Conservation (phyloP, 208 protist species). For the Leishmania gerbilli region DNA sequence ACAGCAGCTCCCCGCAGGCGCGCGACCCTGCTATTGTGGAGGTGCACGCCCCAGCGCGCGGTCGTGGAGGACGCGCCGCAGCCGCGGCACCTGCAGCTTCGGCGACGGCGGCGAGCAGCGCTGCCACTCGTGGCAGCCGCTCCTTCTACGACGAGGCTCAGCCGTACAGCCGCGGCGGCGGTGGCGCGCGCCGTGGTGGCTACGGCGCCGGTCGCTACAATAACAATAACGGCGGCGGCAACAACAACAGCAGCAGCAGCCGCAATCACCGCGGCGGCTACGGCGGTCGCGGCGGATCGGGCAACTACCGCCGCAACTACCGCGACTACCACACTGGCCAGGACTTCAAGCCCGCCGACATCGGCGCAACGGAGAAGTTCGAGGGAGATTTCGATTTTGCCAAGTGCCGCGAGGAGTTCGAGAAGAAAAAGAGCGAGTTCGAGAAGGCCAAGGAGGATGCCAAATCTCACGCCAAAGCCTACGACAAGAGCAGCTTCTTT, state of each 20-base stretch:
- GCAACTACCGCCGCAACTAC: conserved; percentile 55
- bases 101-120: conserved; percentile 6
- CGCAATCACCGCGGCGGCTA: conserved; percentile 39
- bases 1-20: conserved; percentile 27
- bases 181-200: conserved; percentile 36
- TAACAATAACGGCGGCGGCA: conserved; percentile 30
- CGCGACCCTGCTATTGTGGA: conserved; percentile 83
- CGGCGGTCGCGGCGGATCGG: conserved; percentile 38
- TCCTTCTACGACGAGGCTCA: conserved; percentile 33
- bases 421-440: conserved; percentile 91
- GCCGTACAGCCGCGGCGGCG: conserved; percentile 29
- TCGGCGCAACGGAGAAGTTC: conserved; percentile 77
- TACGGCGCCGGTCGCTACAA: conserved; percentile 31
- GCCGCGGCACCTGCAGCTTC: conserved; percentile 15
- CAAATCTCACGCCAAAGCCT: conserved; percentile 70
- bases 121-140: conserved; percentile 25
- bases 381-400: conserved; percentile 91
- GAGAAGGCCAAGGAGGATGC: conserved; percentile 88
- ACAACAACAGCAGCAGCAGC: conserved; percentile 19
- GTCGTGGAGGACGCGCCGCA: conserved; percentile 14
- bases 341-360: conserved; percentile 72
- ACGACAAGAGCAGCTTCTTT: conserved; percentile 88
- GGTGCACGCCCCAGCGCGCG: conserved; percentile 44
- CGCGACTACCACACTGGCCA: conserved; percentile 81
- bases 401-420: conserved; percentile 86